Base-by-base conservation (phyloP, 2,329 filamentous ascomycete genomes). In the Pseudogymnoascus sp. region DNA sequence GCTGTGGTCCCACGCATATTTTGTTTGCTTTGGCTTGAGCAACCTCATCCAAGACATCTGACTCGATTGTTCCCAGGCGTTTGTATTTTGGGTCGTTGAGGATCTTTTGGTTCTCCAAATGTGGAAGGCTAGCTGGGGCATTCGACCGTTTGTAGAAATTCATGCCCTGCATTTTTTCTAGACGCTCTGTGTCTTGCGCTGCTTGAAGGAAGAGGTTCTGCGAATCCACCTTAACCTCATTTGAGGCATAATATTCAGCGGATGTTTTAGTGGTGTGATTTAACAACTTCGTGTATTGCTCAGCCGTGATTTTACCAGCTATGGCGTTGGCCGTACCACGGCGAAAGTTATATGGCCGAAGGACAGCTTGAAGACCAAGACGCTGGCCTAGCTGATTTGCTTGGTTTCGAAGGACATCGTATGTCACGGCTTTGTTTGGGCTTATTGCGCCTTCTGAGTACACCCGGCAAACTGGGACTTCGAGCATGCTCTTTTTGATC, bases 71-170 rank as follows among this genome's bases (percentile, higher is more conserved):
- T 55, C 29, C 48, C 12, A 55, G 25, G 48, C 48, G 4, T 55
- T 55, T 55, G 25, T 31, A 55, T 55, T 55, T 12, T 55, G 10
- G 25, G 25, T 55, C 25, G 25, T 55, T 6, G 7, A 55, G 2
- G 15, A 55, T 55, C 25, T 55, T 55, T 12, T 55, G 25, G 12
- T 55, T 55, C 48, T 55, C 48, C 10, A 4, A 55, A 55, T 55
- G 25, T 6, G 3, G 48, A 31, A 55, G 25, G 48, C 15, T 13
- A 12, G 10, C 29, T 31, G 25, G 48, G 12, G 48, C 25, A 4
- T 55, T 9, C 25, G 25, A 55, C 12, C 29, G 25, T 55, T 55
- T 55, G 25, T 55, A 55, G 48, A 55, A 55, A 55, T 55, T 55
- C 48, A 55, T 55, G 48, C 25, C 25, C 48, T 4, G 12, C 12